Evolutionary conservation across 2,329 filamentous ascomycete genomes (phyloP), one percentile per base, ranked within the genome.

Genomic region (Teratosphaeria zuluensis): DNA sequence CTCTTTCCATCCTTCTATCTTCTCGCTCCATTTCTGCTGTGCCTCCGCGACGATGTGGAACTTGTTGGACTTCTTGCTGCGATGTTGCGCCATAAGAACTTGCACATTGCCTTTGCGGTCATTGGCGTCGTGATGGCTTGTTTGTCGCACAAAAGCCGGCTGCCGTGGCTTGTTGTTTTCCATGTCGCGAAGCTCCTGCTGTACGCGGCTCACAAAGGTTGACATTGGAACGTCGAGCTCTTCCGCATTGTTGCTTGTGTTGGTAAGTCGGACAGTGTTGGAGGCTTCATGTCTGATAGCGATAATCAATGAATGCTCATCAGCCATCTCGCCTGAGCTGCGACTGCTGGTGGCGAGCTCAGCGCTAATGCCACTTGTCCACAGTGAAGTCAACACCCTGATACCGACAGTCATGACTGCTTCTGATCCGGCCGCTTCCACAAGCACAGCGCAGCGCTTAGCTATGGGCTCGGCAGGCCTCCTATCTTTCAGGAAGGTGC

Each of bases 31-130:
- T 33, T 76, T 76, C 5, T 78, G 69, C 56, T 83, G 77, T n/a
- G 81, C 82, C 64, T 92, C 88, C 70, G 95, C 90, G 54, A 96
- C 86, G 55, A 97, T 90, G 31, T 86, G 86, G 69, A 86, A 85
- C 56, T 92, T 85, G 74, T 96, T 96, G 63, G 88, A 89, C 77
- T 96, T 97, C 75, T 96, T 96, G 73, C 86, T 90, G 66, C 87
- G 85, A 55, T 90, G 92, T 59, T 89, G 87, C 1, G 89, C 84
- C 5, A 91, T 82, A 3, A 96, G 80, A n/a, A 97, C 87, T 61
- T 88, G 86, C 53, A 97, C 91, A 58, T 92, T 88, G 55, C 38
- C 46, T 30, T 56, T 66, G 42, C 67, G 64, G 56, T 77, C 72
- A 28, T 59, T 55, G 28, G 70, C 66, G 38, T 79, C 76, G 52